Conservation (phyloP, 306 rosid species). For the Begonia peltatifolia region DNA sequence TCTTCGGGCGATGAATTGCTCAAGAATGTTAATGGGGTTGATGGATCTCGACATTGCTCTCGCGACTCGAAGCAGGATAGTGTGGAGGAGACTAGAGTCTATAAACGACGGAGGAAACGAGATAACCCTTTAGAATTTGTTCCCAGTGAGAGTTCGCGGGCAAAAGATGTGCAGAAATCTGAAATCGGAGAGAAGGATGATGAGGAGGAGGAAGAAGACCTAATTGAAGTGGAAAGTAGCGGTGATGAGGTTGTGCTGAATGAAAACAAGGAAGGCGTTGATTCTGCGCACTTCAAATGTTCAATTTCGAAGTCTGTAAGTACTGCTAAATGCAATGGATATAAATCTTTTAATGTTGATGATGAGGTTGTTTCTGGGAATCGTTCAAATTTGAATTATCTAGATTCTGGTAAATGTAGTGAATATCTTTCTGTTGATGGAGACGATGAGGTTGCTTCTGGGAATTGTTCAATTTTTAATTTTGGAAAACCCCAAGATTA, state of each 20-base stretch:
- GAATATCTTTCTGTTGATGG: slow-evolving; percentile 2
- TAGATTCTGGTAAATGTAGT: too few relatives aligned
- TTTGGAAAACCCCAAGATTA: too few relatives aligned
- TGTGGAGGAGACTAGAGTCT: background rate
- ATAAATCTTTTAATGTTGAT: background rate
- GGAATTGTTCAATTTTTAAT: background rate
- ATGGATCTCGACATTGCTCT: background rate
- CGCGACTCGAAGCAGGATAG: background rate
- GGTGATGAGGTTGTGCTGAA: slow-evolving; percentile 4
- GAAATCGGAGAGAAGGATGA: background rate
- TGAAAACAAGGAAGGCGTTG: slow-evolving; percentile 7
- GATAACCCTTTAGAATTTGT: slow-evolving; percentile 5
- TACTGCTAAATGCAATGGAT: background rate
- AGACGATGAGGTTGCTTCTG: background rate
- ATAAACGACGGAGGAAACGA: background rate
- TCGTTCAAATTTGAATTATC: too few relatives aligned
- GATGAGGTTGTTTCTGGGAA: background rate
- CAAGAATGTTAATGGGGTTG: background rate
- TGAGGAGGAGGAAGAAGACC: background rate
- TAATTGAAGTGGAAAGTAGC: slow-evolving; percentile 1
- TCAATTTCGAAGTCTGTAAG: background rate
- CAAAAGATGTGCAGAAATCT: slow-evolving; percentile 3
- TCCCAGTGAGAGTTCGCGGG: slow-evolving; percentile 6
- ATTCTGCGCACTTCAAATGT: slow-evolving; percentile 3
- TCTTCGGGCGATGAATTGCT: background rate